Base-by-base conservation (phyloP, 2,329 filamentous ascomycete species). In the Xylariaceae sp. region DNA sequence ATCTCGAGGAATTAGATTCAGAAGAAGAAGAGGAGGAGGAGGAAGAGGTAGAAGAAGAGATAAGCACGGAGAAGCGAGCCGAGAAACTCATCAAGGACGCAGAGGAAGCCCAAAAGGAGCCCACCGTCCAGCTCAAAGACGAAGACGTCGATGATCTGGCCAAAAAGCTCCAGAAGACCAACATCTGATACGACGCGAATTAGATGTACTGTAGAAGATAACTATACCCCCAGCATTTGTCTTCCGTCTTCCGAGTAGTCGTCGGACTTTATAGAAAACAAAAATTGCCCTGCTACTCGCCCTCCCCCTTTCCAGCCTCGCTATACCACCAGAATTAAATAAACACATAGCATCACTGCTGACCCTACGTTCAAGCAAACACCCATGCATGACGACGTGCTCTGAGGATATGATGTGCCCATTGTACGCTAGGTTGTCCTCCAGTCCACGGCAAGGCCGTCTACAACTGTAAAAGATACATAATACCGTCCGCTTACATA, bases 121-220 rank as follows among this genome's bases (percentile, higher is more conserved):
- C 88, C 39, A 83, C 86, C n/a, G 79, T 83, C 15, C 81, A 86
- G 70, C 72, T 81, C 61, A 80, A 89, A 71, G 84, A 92, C 68
- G 82, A 85, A 70, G 87, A 88, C 30, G 88, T 97, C 37, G 91
- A 96, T 65, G 85, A 84, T 43, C 75, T 97, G 66, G 87, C 90
- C 15, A 81, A 86, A 68, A 79, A 83, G 66, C 73, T 97, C 62
- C 83, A 80, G 57, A 92, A 92, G 80, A 88, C 89, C 21, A 69
- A 63, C 45, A 78, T 84, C 59, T 84, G 71, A 61, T 43, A 29
- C 4, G 26, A 26, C 26, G 26, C 26, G 26, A 26, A 8, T n/a
- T 26, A 26, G 26, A 26, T 26, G 26, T 26, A 54, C 30, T n/a
- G 30, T 47, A 56, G 45, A 53, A 54, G 53, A 58, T 55, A 57